These are phyloP conservation scores for baker's yeast (Saccharomyces cerevisiae) DNA, from an alignment of 805 yeast genomes.

Conservation along the genomic window DNA sequence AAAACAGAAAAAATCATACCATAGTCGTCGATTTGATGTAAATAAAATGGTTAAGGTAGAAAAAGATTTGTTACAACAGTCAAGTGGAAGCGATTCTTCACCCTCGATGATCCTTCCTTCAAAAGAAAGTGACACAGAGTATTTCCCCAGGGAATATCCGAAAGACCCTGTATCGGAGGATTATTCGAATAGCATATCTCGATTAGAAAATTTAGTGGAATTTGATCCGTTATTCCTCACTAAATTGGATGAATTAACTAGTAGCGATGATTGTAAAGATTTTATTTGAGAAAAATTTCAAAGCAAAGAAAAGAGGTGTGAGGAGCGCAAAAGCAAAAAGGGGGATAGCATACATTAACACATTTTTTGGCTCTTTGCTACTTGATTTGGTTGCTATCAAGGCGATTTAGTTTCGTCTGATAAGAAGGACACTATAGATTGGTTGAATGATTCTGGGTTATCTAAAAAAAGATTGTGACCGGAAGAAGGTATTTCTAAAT, in stretches of 20 bases:
- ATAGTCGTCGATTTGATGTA: background rate
- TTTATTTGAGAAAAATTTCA: background rate
- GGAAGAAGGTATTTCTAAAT: slow-evolving; percentile 34
- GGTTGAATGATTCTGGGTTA: slow-evolving; percentile 47
- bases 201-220: background rate
- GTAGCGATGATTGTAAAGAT: background rate
- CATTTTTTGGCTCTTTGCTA: no score
- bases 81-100: background rate
- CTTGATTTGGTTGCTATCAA: background rate
- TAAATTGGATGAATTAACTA: background rate
- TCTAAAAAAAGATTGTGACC: slow-evolving; percentile 78
- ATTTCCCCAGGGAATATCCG: background rate
- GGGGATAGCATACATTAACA: no score
- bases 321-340: background rate
- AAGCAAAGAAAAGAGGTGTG: background rate
- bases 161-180: background rate
- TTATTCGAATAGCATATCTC: background rate
- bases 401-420: background rate
- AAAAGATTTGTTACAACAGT: background rate
- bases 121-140: background rate
- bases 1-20: background rate
- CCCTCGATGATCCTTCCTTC: background rate
- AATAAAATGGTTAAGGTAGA: background rate
- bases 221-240: background rate
- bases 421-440: slow-evolving; percentile 33